phyloP scores from a whole-genome alignment of 495 filamentous ascomycete species.

The Elaphomyces granulatus region DNA sequence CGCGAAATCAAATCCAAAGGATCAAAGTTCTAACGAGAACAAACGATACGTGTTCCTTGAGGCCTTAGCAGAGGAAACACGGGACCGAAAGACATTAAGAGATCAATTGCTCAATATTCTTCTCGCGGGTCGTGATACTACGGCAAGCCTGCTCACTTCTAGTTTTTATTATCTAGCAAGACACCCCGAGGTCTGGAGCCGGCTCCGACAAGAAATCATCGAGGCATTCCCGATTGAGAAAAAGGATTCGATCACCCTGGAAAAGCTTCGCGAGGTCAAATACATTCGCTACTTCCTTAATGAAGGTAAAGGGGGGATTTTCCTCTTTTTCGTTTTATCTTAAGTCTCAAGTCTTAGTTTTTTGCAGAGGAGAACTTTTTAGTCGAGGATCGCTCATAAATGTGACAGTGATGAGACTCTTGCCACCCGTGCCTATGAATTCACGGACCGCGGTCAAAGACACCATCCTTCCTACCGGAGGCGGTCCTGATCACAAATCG shows the following conservation, averaged over 20 bases:
- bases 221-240: conserved; percentile 19
- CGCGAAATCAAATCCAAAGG: conserved; percentile 4
- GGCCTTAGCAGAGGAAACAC: conserved; percentile 21
- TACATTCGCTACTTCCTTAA: conserved; percentile 38
- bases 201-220: conserved; percentile 38
- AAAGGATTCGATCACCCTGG: conserved; percentile 25
- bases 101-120: conserved; percentile 44
- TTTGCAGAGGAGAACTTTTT: no score
- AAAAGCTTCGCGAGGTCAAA: conserved; percentile 29
- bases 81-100: conserved; percentile 37
- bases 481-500: conserved; percentile 30
- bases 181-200: conserved; percentile 28
- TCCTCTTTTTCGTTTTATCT: neutral
- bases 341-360: no score
- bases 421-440: conserved; percentile 39
- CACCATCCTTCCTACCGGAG: conserved; percentile 36
- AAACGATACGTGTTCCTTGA: conserved; percentile 30
- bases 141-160: conserved; percentile 45
- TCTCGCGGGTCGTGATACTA: conserved; percentile 46
- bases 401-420: conserved; percentile 27
- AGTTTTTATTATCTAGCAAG: conserved; percentile 38
- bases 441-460: conserved; percentile 29
- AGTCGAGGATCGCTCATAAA: neutral
- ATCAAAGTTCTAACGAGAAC: conserved; percentile 10
- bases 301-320: conserved; percentile 26